Conservation (phyloP, 129 eudicot species). For the Ambrosia trifida region DNA sequence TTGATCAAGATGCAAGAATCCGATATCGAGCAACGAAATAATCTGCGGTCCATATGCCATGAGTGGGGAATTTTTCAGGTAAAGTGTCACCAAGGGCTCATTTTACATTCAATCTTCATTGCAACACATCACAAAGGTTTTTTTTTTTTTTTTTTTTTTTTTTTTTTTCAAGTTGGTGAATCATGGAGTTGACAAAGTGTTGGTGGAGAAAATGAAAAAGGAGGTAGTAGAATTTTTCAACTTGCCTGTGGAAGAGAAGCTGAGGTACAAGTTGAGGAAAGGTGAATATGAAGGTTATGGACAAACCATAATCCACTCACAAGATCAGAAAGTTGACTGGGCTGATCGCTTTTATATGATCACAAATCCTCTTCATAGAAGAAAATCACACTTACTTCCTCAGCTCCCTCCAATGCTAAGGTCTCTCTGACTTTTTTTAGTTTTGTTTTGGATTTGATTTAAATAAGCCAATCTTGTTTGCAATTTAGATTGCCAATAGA, state of each 20-base stretch:
- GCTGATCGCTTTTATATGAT: slow-evolving; percentile 55
- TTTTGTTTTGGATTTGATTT: neutral
- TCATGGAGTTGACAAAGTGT: slow-evolving; percentile 44
- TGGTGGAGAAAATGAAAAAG: slow-evolving; percentile 42
- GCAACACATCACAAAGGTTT: neutral
- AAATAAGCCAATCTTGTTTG: too few species aligned
- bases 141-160: neutral
- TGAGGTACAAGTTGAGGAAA: slow-evolving; percentile 33
- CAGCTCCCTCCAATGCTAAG: slow-evolving; percentile 49
- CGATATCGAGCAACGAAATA: slow-evolving; percentile 4
- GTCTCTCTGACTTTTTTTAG: neutral
- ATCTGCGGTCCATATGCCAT: slow-evolving; percentile 16
- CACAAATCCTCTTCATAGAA: slow-evolving; percentile 45
- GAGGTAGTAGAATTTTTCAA: slow-evolving; percentile 41
- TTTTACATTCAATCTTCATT: neutral
- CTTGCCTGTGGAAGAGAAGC: slow-evolving; percentile 48
- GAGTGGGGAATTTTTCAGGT: slow-evolving; percentile 70
- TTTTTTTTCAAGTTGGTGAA: slow-evolving; percentile 41
- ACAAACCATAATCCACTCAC: slow-evolving; percentile 32
- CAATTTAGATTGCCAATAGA: neutral
- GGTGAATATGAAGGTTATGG: slow-evolving; percentile 68
- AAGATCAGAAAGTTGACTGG: slow-evolving; percentile 51
- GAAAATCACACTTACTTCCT: slow-evolving; percentile 55
- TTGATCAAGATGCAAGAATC: slow-evolving; percentile 24
- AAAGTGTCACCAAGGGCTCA: neutral